Percentiles rank a stretch among this genome's conserved stretches.
Conservation (phyloP, 768 basidiomycete species). For the Suillus hirtellus region DNA sequence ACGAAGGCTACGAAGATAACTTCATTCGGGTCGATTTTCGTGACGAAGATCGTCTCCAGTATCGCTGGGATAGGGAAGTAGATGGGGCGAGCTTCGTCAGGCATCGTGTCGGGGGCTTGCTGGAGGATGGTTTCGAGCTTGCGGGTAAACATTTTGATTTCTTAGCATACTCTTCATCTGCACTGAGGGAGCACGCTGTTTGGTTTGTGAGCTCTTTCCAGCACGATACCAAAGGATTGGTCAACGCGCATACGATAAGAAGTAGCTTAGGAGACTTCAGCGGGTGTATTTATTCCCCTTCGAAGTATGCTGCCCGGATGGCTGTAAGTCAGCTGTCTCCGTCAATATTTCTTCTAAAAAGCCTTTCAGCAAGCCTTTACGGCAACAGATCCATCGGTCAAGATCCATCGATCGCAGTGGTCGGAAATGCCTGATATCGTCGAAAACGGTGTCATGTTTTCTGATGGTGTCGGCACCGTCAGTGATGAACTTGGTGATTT, state of each 20-base stretch:
- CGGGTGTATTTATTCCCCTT: conserved; percentile 57
- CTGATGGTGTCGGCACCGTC: conserved; percentile 83
- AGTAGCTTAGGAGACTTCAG: conserved; percentile 67
- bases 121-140: conserved; percentile 67
- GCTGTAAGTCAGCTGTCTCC: conserved; percentile 35
- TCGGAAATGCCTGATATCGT: conserved; percentile 60
- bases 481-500: conserved; percentile 53
- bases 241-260: conserved; percentile 63
- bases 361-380: conserved; percentile 67
- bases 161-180: conserved; percentile 78
- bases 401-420: conserved; percentile 58
- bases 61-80: conserved; percentile 68
- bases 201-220: conserved; percentile 77
- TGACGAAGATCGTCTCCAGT: conserved; percentile 78
- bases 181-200: conserved; percentile 76
- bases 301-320: conserved; percentile 81
- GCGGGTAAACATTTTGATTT: conserved; percentile 77
- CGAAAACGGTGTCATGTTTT: conserved; percentile 48
- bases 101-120: conserved; percentile 55
- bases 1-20: conserved; percentile 55
- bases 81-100: conserved; percentile 58
- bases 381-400: conserved; percentile 73
- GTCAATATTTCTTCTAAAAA: conserved; percentile 11
- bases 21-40: conserved; percentile 86
- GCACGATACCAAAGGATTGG: conserved; percentile 40